Evolutionary conservation across 306 rosid species (phyloP).

Genomic region (Rosa persica): DNA sequence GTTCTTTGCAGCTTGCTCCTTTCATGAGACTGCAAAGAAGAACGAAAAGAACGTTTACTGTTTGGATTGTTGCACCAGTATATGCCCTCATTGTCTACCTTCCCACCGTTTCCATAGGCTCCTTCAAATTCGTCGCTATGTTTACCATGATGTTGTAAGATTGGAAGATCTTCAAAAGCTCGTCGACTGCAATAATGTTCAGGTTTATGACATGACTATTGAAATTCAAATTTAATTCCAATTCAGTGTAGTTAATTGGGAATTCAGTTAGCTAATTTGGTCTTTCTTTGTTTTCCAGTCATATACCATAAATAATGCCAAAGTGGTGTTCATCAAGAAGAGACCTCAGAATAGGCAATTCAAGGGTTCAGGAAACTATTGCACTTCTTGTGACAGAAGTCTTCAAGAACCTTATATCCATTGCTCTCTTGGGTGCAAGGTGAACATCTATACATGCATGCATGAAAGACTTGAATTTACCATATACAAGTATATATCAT

Average conservation of each 20-base stretch:
- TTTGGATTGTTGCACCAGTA: conserved; percentile 89
- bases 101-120: conserved; percentile 88
- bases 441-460: conserved; percentile 17
- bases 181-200: conserved; percentile 90
- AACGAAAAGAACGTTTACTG: conserved; percentile 94
- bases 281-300: conserved; percentile 39
- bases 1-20: conserved; percentile 78
- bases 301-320: conserved; percentile 91
- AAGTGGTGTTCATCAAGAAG: conserved; percentile 96
- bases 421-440: conserved; percentile 98
- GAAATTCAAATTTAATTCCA: neutral
- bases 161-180: conserved; percentile 96
- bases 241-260: neutral
- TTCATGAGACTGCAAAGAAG: conserved; percentile 79
- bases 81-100: conserved; percentile 92
- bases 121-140: conserved; percentile 97
- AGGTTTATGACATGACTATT: conserved; percentile 34
- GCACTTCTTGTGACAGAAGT: conserved; percentile 92
- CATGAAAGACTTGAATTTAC: neutral
- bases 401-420: conserved; percentile 96
- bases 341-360: conserved; percentile 97
- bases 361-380: conserved; percentile 92
- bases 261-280: neutral
- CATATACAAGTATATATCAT: neutral
- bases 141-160: conserved; percentile 89